Conservation (phyloP, 169 alveolate species). For the Eimeria sp. region DNA sequence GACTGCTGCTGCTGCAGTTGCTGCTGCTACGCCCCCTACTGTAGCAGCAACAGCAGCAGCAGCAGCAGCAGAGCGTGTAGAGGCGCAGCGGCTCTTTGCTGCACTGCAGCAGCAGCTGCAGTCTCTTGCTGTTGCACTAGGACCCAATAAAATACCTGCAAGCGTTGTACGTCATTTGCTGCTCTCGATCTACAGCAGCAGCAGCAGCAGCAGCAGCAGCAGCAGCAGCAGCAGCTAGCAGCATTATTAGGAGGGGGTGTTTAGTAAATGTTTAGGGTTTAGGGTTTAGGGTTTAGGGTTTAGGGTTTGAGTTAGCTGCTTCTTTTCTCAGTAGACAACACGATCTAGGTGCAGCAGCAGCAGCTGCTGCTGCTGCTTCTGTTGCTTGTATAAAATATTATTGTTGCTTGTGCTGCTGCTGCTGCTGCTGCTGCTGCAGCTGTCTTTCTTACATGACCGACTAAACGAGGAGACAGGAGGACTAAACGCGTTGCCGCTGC, state of each 20-base stretch:
- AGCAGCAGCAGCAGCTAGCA: constrained; percentile 30
- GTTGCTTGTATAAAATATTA: background rate
- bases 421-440: constrained; percentile 64
- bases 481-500: constrained; percentile 4
- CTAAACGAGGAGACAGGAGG: constrained; percentile 12
- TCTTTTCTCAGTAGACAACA: background rate
- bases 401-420: constrained; percentile 45
- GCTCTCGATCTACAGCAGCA: background rate
- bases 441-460: constrained; percentile 20
- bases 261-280: background rate
- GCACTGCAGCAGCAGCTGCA: constrained; percentile 72
- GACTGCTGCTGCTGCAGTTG: background rate
- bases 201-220: constrained; percentile 42
- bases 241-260: background rate
- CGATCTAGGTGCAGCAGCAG: too few species aligned
- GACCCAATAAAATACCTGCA: constrained; percentile 44
- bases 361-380: background rate
- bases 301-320: background rate
- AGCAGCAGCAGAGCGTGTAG: constrained; percentile 57
- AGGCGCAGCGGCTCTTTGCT: constrained; percentile 54
- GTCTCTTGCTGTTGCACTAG: constrained; percentile 31
- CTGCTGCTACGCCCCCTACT: constrained; percentile 33
- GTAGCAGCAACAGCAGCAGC: constrained; percentile 50
- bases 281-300: background rate
- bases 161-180: background rate